A percentile compares a stretch with the other conserved stretches of the same genome.
phyloP scores from a whole-genome alignment of 768 basidiomycete genomes.

The Holtermanniella nyarrowii region DNA sequence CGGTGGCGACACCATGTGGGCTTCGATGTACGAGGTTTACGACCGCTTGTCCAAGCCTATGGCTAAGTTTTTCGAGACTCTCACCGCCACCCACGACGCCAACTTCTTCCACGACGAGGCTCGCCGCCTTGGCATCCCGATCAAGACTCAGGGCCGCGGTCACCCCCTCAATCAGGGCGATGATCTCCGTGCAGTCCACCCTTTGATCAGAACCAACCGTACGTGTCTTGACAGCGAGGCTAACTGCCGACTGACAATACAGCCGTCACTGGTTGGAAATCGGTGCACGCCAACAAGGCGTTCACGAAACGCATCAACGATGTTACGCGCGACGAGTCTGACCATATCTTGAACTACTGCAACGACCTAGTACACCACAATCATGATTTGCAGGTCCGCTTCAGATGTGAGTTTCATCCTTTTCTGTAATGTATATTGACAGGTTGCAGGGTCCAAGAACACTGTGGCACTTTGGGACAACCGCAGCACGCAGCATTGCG shows the following conservation, averaged over 20 bases:
- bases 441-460: neutral
- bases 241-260: neutral
- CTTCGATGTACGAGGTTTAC: conserved; percentile 31
- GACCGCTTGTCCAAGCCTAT: conserved; percentile 35
- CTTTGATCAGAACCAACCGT: conserved; percentile 40
- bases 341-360: conserved; percentile 47
- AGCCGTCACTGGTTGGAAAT: conserved; percentile 50
- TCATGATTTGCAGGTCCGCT: conserved; percentile 48
- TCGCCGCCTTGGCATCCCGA: conserved; percentile 23
- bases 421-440: conserved; percentile 54
- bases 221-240: conserved; percentile 5
- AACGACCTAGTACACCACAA: conserved; percentile 47
- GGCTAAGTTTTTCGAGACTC: conserved; percentile 30
- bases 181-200: conserved; percentile 35
- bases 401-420: conserved; percentile 49
- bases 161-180: conserved; percentile 38
- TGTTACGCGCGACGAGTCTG: conserved; percentile 50
- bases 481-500: too few relatives aligned
- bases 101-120: conserved; percentile 40
- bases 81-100: conserved; percentile 39
- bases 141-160: conserved; percentile 33
- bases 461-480: neutral
- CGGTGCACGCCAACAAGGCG: conserved; percentile 45
- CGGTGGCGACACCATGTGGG: conserved; percentile 40
- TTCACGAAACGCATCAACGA: too few relatives aligned